Conservation (phyloP, 306 rosid genomes). For the Quillaja saponaria region DNA sequence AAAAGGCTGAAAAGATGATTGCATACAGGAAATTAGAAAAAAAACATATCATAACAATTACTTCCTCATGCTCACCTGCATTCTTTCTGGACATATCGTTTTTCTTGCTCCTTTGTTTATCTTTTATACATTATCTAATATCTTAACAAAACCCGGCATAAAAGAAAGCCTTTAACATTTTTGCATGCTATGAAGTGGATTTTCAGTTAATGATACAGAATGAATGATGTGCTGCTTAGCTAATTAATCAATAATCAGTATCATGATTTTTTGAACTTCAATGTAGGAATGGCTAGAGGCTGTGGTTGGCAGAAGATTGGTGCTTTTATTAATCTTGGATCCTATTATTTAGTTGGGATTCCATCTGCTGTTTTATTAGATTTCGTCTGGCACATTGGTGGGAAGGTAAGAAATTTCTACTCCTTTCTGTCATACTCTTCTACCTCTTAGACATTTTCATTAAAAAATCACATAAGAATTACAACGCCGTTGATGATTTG, state of each 20-base stretch:
- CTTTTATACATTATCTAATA: no score
- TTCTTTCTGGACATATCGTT: no score
- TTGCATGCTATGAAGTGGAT: neutral
- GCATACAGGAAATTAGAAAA: no score
- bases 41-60: no score
- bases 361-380: conserved; percentile 60
- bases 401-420: conserved; percentile 47
- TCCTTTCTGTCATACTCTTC: neutral
- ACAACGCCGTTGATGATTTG: no score
- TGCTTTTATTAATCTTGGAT: conserved; percentile 68
- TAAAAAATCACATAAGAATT: neutral
- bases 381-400: conserved; percentile 61
- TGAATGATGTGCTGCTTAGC: neutral
- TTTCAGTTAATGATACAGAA: neutral
- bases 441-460: neutral
- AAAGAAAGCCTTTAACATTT: neutral
- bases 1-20: no score
- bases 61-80: no score
- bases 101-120: no score
- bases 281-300: conserved; percentile 74
- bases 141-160: neutral
- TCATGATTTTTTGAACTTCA: conserved; percentile 11
- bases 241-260: neutral
- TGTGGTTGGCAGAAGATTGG: conserved; percentile 88
- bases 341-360: conserved; percentile 74